phyloP scores from a whole-genome alignment of 768 basidiomycete genomes.

The Daedalea quercina region DNA sequence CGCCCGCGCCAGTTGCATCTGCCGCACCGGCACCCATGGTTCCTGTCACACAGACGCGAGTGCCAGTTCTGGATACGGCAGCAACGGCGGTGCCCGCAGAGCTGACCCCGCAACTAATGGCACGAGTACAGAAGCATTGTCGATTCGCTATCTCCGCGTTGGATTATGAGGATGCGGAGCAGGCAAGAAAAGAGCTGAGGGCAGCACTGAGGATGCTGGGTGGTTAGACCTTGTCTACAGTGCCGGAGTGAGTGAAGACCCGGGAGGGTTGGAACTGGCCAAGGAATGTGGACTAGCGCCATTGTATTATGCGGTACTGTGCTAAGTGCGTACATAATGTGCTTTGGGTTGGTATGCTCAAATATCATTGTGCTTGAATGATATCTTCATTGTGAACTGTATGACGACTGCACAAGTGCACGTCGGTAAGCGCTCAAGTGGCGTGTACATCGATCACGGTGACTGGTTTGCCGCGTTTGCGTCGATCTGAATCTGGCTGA shows the following conservation, averaged over 20 bases:
- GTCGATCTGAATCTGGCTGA: background rate
- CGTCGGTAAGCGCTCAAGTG: no score
- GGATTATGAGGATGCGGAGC: slow-evolving; percentile 89
- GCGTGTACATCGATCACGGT: background rate
- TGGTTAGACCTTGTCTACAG: slow-evolving; percentile 26
- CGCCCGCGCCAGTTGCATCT: background rate
- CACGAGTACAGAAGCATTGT: slow-evolving; percentile 86
- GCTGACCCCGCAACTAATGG: slow-evolving; percentile 58
- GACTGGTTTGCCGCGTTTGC: no score
- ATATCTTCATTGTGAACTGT: no score
- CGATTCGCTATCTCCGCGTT: slow-evolving; percentile 91
- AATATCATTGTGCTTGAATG: no score
- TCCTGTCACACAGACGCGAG: no score
- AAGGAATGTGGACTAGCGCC: no score
- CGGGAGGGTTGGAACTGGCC: no score
- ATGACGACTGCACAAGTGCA: no score
- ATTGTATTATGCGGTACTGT: no score
- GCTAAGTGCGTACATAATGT: no score
- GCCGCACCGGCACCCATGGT: background rate
- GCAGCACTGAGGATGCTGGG: slow-evolving; percentile 66
- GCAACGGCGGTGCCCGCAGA: slow-evolving; percentile 28
- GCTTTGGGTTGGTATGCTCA: no score
- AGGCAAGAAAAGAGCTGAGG: slow-evolving; percentile 77
- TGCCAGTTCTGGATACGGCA: slow-evolving; percentile 3
- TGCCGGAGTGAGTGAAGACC: no score